phyloP scores from a whole-genome alignment of 257 asterid genomes.

The Ballota nigra region DNA sequence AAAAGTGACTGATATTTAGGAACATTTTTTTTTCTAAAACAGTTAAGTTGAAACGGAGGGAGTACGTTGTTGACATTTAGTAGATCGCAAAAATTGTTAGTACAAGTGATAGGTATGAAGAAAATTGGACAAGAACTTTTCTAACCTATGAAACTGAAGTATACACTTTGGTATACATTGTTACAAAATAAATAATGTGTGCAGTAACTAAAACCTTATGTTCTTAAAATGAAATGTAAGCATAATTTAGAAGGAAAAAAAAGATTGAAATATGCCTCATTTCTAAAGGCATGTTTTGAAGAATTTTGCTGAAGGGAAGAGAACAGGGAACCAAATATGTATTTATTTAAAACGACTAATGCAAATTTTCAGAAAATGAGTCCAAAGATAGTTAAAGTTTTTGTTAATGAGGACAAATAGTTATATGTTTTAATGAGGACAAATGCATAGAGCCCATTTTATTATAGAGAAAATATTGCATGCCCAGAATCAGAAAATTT shows the following conservation, averaged over 20 bases:
- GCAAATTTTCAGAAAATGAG: background rate
- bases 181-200: background rate
- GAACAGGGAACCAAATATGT: background rate
- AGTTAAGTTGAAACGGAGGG: background rate
- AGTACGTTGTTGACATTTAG: background rate
- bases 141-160: too few relatives aligned
- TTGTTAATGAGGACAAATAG: background rate
- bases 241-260: background rate
- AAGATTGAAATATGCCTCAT: background rate
- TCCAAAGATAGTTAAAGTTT: background rate
- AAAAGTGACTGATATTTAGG: too few relatives aligned
- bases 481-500: background rate
- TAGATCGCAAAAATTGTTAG: background rate
- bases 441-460: background rate
- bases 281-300: background rate
- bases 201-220: background rate
- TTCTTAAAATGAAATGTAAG: background rate
- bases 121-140: too few relatives aligned
- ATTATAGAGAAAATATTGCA: background rate
- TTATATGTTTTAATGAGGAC: background rate
- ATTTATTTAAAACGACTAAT: background rate
- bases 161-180: too few relatives aligned
- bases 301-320: background rate
- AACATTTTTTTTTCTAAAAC: background rate
- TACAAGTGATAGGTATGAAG: slow-evolving; percentile 2